phyloP scores from a whole-genome alignment of 345 rosid genomes.

The Citrus reticulata region DNA sequence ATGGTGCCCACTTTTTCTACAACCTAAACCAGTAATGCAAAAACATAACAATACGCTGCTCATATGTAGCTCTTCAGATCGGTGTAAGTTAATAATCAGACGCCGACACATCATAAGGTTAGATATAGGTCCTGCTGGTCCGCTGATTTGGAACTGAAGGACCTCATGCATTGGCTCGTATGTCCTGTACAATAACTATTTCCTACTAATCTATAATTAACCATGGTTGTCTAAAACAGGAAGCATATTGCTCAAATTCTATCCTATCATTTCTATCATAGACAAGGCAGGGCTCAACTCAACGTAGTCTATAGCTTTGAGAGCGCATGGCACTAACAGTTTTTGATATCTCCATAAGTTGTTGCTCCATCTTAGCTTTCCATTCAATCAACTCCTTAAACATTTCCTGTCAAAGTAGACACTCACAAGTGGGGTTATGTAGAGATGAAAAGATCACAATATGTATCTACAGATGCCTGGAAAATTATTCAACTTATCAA shows the following conservation, averaged over 20 bases:
- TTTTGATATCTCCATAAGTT: constrained; percentile 55
- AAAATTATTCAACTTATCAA: background rate
- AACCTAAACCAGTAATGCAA: background rate
- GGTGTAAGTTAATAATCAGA: constrained; percentile 3
- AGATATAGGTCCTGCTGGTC: constrained; percentile 9
- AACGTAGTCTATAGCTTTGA: constrained; percentile 25
- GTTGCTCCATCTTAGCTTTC: constrained; percentile 81
- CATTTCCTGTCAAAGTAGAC: constrained; percentile 48
- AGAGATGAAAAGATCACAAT: background rate
- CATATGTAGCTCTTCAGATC: background rate
- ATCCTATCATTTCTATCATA: constrained; percentile 22
- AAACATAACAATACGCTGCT: background rate
- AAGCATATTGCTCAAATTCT: background rate
- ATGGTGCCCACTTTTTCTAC: background rate
- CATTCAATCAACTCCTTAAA: constrained; percentile 66
- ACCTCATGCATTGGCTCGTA: constrained; percentile 14
- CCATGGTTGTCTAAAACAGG: background rate
- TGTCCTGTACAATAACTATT: constrained; percentile 38
- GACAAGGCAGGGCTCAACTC: background rate
- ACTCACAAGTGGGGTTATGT: background rate
- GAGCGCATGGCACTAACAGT: constrained; percentile 49
- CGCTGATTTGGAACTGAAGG: background rate
- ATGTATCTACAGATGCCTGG: background rate
- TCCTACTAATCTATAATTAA: constrained; percentile 13
- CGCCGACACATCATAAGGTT: constrained; percentile 16